Percentiles rank a stretch among this genome's conserved stretches.
Conservation (phyloP, 1,139 yeast genomes). For the Saccharomycopsis hybrid region DNA sequence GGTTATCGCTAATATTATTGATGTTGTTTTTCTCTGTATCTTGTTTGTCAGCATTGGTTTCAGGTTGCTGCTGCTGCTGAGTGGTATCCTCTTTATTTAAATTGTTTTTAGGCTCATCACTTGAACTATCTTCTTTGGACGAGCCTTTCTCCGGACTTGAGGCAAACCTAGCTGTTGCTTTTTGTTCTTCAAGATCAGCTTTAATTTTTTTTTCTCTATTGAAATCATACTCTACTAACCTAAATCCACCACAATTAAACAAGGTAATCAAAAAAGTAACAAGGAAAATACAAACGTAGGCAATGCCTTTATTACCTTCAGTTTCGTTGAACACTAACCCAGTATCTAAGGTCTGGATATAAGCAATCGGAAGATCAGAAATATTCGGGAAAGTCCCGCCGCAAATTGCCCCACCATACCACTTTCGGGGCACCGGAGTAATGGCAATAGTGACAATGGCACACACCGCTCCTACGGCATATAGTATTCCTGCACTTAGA, state of each 20-base stretch:
- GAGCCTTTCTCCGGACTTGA: not conserved
- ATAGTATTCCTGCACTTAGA: slow-evolving; percentile 56
- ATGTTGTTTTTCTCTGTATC: too few relatives aligned
- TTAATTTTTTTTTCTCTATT: slow-evolving; percentile 29
- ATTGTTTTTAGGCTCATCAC: not conserved
- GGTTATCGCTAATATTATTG: too few relatives aligned
- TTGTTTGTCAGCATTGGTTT: not conserved
- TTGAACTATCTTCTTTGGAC: not conserved
- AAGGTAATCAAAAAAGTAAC: slow-evolving; percentile 65
- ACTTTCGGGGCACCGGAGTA: slow-evolving; percentile 55
- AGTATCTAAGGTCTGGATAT: slow-evolving; percentile 71
- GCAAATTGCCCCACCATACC: slow-evolving; percentile 71
- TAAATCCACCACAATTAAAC: slow-evolving; percentile 72
- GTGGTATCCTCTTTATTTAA: not conserved
- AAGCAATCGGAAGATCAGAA: slow-evolving; percentile 85
- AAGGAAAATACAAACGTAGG: slow-evolving; percentile 72
- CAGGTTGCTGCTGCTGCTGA: not conserved
- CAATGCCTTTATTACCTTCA: slow-evolving; percentile 69
- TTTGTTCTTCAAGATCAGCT: not conserved
- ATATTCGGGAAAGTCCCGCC: slow-evolving; percentile 82
- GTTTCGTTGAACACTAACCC: slow-evolving; percentile 49
- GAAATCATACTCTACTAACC: slow-evolving; percentile 41
- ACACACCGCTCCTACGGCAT: slow-evolving; percentile 19
- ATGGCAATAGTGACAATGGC: slow-evolving; percentile 28
- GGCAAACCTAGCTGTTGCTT: not conserved